These are phyloP conservation scores for Biancaea sappan DNA, from an alignment of 306 rosid genomes.

Conservation along the genomic window DNA sequence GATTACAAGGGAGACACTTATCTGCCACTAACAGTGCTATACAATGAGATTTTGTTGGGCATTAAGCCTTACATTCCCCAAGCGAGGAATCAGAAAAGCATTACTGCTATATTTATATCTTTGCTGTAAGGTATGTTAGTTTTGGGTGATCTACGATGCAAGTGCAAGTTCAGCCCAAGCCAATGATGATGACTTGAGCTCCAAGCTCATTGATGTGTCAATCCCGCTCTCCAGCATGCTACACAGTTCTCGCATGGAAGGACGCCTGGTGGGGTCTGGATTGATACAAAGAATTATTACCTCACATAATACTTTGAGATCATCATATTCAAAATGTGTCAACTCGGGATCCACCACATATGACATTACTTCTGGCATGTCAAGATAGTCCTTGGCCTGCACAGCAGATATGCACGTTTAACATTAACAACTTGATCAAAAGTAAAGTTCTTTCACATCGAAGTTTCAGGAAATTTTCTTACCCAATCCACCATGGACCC, in stretches of 20 bases:
- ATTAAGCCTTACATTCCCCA: slow-evolving; percentile 43
- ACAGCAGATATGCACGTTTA: slow-evolving; percentile 13
- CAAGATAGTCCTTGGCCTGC: slow-evolving; percentile 90
- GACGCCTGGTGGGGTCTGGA: slow-evolving; percentile 58
- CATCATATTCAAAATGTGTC: slow-evolving; percentile 73
- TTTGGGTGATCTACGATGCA: slow-evolving; percentile 52
- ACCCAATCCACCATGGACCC: slow-evolving; percentile 97
- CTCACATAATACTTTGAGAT: slow-evolving; percentile 80
- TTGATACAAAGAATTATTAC: slow-evolving; percentile 73
- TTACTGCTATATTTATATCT: slow-evolving; percentile 45
- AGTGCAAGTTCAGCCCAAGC: slow-evolving; percentile 99
- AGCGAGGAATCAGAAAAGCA: slow-evolving; percentile 50
- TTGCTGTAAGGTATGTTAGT: slow-evolving; percentile 64
- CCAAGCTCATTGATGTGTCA: slow-evolving; percentile 76
- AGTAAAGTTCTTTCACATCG: background rate
- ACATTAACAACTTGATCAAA: background rate
- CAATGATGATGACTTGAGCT: slow-evolving; percentile 80
- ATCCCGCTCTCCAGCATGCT: slow-evolving; percentile 78
- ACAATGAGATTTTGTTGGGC: slow-evolving; percentile 44
- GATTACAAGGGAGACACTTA: background rate
- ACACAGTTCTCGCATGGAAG: slow-evolving; percentile 70
- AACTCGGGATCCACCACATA: slow-evolving; percentile 78
- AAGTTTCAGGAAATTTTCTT: slow-evolving; percentile 40
- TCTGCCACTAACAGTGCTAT: slow-evolving; percentile 21
- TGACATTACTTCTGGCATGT: slow-evolving; percentile 77